phyloP scores from a whole-genome alignment of 169 alveolate species.

The Plasmodium blacklocki region DNA sequence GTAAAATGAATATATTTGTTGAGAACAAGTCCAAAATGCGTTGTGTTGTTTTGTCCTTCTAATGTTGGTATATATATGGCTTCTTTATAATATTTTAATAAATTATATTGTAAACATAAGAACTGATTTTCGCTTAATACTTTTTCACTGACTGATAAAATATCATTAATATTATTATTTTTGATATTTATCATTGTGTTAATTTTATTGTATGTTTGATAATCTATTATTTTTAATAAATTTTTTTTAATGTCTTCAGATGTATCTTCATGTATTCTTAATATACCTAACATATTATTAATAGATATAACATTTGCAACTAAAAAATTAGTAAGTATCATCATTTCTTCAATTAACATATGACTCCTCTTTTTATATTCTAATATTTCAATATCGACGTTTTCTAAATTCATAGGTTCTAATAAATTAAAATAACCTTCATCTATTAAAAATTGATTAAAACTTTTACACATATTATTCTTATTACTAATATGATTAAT shows the following conservation, averaged over 20 bases:
- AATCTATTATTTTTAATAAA: conserved; percentile 56
- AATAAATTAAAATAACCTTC: conserved; percentile 6
- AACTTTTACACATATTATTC: not conserved
- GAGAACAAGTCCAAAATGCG: conserved; percentile 98
- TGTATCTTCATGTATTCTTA: conserved; percentile 84
- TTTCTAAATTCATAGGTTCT: conserved; percentile 61
- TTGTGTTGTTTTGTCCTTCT: conserved; percentile 61
- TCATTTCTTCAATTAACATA: conserved; percentile 87
- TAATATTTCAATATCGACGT: conserved; percentile 24
- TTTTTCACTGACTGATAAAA: conserved; percentile 75
- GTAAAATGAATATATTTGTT: conserved; percentile 98
- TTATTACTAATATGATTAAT: too few species aligned
- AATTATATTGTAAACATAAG: conserved; percentile 80
- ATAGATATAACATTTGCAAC: conserved; percentile 82
- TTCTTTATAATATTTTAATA: conserved; percentile 81
- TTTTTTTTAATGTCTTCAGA: conserved; percentile 79
- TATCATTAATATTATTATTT: conserved; percentile 24
- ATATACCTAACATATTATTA: conserved; percentile 73
- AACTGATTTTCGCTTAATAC: conserved; percentile 78
- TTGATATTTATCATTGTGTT: conserved; percentile 28
- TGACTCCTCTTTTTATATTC: conserved; percentile 82
- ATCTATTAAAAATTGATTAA: conserved; percentile 12
- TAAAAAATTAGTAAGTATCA: conserved; percentile 85
- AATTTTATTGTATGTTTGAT: conserved; percentile 53
- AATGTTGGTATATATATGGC: conserved; percentile 80